Percentiles rank a stretch among this genome's conserved stretches.
Conservation (phyloP, 139 green algal genomes). For the Coccomyxa sp. region DNA sequence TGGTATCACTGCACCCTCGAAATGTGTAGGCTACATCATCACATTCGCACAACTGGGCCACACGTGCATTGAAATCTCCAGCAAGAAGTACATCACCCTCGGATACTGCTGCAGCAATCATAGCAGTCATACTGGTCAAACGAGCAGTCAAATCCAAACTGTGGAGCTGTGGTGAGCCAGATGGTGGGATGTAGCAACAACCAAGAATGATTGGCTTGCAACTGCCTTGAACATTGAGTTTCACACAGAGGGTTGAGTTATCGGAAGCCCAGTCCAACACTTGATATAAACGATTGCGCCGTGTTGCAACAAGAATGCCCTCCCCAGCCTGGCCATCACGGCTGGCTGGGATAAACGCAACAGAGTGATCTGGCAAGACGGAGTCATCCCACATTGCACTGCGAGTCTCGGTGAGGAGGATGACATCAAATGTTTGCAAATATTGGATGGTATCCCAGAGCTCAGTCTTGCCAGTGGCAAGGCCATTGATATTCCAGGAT, state of each 20-base stretch:
- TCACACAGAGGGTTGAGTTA: background rate
- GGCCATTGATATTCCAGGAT: background rate
- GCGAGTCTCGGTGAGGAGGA: background rate
- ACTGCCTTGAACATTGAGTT: background rate
- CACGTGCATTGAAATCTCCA: background rate
- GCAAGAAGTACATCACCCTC: background rate
- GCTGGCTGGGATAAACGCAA: background rate
- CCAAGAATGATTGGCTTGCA: background rate
- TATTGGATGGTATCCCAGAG: background rate
- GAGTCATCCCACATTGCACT: background rate
- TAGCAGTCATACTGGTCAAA: background rate
- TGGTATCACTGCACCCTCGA: background rate
- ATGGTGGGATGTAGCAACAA: background rate
- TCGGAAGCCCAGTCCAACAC: background rate
- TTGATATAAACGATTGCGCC: background rate
- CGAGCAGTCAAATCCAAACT: background rate
- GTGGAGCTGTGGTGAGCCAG: background rate
- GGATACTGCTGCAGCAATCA: background rate
- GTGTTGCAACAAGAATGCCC: background rate
- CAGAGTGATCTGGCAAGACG: background rate
- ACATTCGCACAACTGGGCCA: background rate
- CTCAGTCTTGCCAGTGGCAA: background rate
- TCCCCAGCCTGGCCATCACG: background rate
- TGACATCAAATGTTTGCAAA: background rate
- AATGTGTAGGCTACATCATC: background rate